A percentile compares a stretch with the other conserved stretches of the same genome.
Conservation (phyloP, 2,329 filamentous ascomycete genomes). For the Sporothrix mexicana region DNA sequence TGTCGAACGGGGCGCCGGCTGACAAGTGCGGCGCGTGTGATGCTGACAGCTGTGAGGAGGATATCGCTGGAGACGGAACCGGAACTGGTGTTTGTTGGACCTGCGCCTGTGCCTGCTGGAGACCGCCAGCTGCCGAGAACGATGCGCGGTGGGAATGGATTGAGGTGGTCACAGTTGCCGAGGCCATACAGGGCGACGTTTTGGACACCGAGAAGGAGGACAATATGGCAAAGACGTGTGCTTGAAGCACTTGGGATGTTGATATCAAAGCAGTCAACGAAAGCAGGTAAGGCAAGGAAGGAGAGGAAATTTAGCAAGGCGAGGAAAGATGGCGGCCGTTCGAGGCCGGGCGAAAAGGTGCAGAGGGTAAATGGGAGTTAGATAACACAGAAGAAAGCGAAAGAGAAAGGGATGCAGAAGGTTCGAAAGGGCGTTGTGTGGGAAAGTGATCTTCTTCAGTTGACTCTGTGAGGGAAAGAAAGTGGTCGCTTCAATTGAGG, state of each 20-base stretch:
- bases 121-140: constrained; percentile 38
- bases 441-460: background rate
- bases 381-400: background rate
- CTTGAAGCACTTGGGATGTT: background rate
- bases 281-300: background rate
- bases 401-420: background rate
- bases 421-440: background rate
- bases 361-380: background rate
- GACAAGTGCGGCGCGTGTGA: constrained; percentile 16
- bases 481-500: constrained; percentile 14
- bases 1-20: constrained; percentile 37
- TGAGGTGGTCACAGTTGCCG: constrained; percentile 46
- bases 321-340: too few species aligned
- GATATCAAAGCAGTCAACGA: background rate
- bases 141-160: constrained; percentile 40
- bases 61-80: background rate
- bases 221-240: background rate
- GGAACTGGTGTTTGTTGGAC: constrained; percentile 29
- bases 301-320: background rate
- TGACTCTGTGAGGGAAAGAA: background rate
- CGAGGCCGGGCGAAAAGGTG: background rate
- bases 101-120: constrained; percentile 31
- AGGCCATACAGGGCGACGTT: constrained; percentile 44
- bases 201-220: background rate
- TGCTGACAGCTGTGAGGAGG: constrained; percentile 28